These are phyloP conservation scores for Marasmius fiardii DNA, from an alignment of 1,284 basidiomycete species.

Conservation along the genomic window DNA sequence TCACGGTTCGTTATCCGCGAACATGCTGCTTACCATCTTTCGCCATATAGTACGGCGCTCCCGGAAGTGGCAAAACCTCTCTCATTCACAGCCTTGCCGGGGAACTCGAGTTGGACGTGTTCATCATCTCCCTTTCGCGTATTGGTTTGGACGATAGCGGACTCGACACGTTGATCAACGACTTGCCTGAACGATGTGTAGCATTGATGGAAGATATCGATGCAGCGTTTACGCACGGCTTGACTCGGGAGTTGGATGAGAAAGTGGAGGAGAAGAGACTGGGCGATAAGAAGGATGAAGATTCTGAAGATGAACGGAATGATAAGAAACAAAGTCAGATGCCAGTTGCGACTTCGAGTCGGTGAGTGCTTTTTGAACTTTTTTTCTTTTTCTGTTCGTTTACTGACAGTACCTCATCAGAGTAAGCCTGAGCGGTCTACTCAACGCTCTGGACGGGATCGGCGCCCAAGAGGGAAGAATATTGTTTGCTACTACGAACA, in stretches of 20 bases:
- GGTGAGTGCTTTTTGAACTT: not conserved
- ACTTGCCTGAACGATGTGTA: conserved; percentile 67
- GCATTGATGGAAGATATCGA: conserved; percentile 83
- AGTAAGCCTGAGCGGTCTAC: conserved; percentile 66
- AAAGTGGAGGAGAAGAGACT: not conserved
- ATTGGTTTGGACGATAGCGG: conserved; percentile 63
- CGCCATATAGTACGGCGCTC: conserved; percentile 55
- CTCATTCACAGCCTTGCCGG: conserved; percentile 75
- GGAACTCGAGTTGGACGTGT: conserved; percentile 71
- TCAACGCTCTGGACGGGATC: conserved; percentile 75
- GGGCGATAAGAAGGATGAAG: conserved; percentile 2
- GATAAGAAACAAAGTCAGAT: not conserved
- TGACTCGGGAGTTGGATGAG: conserved; percentile 42
- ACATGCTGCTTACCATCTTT: not conserved
- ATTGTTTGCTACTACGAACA: conserved; percentile 76
- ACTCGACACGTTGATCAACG: conserved; percentile 58
- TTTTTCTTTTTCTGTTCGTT: not conserved
- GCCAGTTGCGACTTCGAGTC: not conserved
- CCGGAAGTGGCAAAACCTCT: conserved; percentile 75
- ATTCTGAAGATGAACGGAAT: conserved; percentile 3
- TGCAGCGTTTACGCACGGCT: conserved; percentile 59
- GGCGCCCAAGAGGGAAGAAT: conserved; percentile 74
- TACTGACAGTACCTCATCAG: conserved; percentile 19
- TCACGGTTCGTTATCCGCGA: not conserved
- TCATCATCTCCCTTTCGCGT: conserved; percentile 72